A percentile compares a stretch with the other conserved stretches of the same genome.
Evolutionary conservation across 176 grass and related monocot species (phyloP).

Genomic region (Cenchrus fungigraminus): DNA sequence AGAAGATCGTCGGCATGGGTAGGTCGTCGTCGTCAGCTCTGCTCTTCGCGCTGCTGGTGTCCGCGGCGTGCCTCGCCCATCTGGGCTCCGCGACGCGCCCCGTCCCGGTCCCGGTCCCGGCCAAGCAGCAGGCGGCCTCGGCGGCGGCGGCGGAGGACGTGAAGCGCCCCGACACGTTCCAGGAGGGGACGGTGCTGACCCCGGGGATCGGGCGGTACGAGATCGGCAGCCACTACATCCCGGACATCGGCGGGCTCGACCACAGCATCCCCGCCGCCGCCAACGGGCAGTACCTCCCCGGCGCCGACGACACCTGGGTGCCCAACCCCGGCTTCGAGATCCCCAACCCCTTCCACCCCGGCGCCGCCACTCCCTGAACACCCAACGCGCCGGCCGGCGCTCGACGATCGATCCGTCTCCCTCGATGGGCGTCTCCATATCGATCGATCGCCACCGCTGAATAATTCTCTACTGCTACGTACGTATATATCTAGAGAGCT

Average conservation of each 20-base stretch:
- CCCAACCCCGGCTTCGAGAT: conserved; percentile 89
- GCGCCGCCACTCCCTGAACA: conserved; percentile 41
- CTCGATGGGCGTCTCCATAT: neutral
- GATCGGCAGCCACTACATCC: conserved; percentile 46
- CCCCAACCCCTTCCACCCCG: conserved; percentile 72
- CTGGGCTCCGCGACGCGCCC: conserved; percentile 49
- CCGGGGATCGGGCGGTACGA: conserved; percentile 63
- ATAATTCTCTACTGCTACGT: neutral
- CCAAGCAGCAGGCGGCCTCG: neutral
- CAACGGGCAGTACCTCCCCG: conserved; percentile 59
- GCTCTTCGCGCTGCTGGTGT: conserved; percentile 38
- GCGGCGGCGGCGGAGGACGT: neutral
- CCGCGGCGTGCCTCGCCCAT: conserved; percentile 42
- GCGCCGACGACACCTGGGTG: conserved; percentile 79
- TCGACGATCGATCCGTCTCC: no score
- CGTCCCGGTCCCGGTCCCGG: conserved; percentile 36
- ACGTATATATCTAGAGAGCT: neutral
- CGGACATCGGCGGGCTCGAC: conserved; percentile 59
- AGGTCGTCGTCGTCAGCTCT: neutral
- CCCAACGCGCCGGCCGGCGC: neutral
- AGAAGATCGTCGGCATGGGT: neutral
- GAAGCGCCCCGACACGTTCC: conserved; percentile 42
- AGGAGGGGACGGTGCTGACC: conserved; percentile 65
- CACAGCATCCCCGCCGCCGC: conserved; percentile 82
- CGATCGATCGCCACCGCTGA: neutral